Base-by-base conservation (phyloP, 495 filamentous ascomycete genomes). In the Penicillium angulare region DNA sequence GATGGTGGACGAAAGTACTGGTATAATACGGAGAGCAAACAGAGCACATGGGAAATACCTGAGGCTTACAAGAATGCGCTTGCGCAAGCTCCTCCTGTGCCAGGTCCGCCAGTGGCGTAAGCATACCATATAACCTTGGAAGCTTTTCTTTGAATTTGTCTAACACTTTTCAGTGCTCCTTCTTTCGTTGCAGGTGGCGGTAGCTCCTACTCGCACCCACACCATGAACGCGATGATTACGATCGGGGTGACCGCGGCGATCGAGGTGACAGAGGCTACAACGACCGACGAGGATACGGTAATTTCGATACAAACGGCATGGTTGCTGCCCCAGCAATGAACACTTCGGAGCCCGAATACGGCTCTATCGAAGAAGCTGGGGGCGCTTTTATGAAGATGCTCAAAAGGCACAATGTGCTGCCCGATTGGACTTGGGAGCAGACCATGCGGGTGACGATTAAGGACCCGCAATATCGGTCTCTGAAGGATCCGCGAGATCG, bases 21-120 rank as follows among this genome's bases (percentile, higher is more conserved):
- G 90, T 84, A 88, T 65, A 90, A 97, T 65, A 87, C 84, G 3
- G 87, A 96, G 63, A 92, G 84, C 31, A 92, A 93, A 74, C 80
- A 89, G 71, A 97, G 89, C 68, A 88, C 88, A 42, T 98, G 93
- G 93, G 86, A 91, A 49, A 95, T 96, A 80, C 92, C 92, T 45
- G 87, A 90, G 38, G 84, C 78, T 45, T 92, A 90, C 74, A 90
- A 87, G 59, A 68, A 81, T 65, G 78, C 89, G 60, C 69, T 85
- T 65, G 73, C 86, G 62, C 82, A 70, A 71, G 78, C 51, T 35
- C 55, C 76, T 34, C 66, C 65, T 15, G 70, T 77, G 46, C 62
- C 76, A 32, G 26, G 15, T 3, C 29, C 39, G 9, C 55, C 74
- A 53, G 76, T 79, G 50, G 80, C 79, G 89, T 92, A 78, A 75